These are phyloP conservation scores for Backusella parvicylindrica DNA, from an alignment of 192 early-diverging fungal species.

Conservation along the genomic window DNA sequence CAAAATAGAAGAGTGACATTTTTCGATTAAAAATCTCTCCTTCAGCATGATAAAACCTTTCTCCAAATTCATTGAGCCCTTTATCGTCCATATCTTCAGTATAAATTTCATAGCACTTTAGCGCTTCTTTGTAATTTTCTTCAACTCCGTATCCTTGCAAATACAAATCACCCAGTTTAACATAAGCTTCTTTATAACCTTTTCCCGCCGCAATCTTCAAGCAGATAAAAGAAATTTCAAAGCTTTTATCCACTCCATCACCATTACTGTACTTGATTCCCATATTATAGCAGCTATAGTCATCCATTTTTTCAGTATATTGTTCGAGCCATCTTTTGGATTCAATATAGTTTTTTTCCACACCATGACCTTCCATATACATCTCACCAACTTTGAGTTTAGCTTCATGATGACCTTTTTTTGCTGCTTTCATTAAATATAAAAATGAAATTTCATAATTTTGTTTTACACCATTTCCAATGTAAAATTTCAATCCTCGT, in stretches of 20 bases:
- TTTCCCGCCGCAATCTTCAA: conserved; percentile 47
- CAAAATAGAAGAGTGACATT: background rate
- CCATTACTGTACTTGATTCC: conserved; percentile 77
- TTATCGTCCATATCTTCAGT: conserved; percentile 65
- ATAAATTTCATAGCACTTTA: conserved; percentile 56
- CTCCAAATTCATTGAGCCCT: conserved; percentile 64
- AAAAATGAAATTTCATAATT: conserved; percentile 48
- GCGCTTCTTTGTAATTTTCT: conserved; percentile 41
- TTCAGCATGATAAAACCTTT: conserved; percentile 43
- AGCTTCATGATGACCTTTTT: conserved; percentile 72
- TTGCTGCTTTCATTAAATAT: conserved; percentile 62
- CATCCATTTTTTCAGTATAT: conserved; percentile 62
- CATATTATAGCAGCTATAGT: conserved; percentile 57
- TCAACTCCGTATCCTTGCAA: conserved; percentile 54
- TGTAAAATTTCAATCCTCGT: conserved; percentile 75
- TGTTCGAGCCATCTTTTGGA: conserved; percentile 59
- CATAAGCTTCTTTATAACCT: conserved; percentile 46
- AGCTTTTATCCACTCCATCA: conserved; percentile 64
- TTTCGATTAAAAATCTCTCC: background rate
- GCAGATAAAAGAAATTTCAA: conserved; percentile 56
- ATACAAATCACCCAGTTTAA: conserved; percentile 54
- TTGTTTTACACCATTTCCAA: conserved; percentile 61
- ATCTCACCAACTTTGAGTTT: conserved; percentile 81
- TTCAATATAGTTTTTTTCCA: conserved; percentile 36
- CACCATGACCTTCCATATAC: conserved; percentile 69